Base-by-base conservation (phyloP, 2,329 filamentous ascomycete genomes). In the Pleoardoris graminearum region DNA sequence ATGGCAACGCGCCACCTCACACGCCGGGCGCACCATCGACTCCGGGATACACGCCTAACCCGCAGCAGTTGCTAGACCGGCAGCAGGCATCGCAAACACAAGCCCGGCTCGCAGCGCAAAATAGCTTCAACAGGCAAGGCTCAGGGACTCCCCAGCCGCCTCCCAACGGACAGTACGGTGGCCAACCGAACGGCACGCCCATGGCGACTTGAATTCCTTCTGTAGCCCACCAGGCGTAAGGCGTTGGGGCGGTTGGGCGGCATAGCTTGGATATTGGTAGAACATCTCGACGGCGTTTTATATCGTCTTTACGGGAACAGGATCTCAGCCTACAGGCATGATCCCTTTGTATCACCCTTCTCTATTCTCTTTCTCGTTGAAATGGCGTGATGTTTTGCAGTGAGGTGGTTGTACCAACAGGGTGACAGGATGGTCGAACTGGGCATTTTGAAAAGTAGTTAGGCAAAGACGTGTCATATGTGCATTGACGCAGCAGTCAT, bases 71-170 rank as follows among this genome's bases (percentile, higher is more conserved):
- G 54, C 50, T 71, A 27, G 67, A 71, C n/a, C 59, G 68, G 32
- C 67, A 72, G 44, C 68, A 69, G 48, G 63, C 58, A 5, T 60
- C 65, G 10, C 71, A 74, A 44, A 65, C 69, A 22, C 70, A 72
- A 57, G 71, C 71, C 7, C 66, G 70, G 7, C 54, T 73, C 16
- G 68, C 70, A 14, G 69, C 70, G 29, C 69, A 72, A 41, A 71
- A 64, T 23, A 70, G 64, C 53, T 69, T 72, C 43, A 66, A 58
- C 45, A 62, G 67, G 39, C 67, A 67, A 51, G 69, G 61, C 8
- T 72, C 70, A 16, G 69, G 69, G 3, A 74, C 71, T 16, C 71
- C 71, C 4, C 71, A 74, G 51, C 71, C 71, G 8, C 57, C 61
- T 4, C 62, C 67, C 1, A 70, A 65, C 23, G 60, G 64, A 3